phyloP scores from a whole-genome alignment of 2,329 filamentous ascomycete genomes.

The Conoideocrella luteorostrata region DNA sequence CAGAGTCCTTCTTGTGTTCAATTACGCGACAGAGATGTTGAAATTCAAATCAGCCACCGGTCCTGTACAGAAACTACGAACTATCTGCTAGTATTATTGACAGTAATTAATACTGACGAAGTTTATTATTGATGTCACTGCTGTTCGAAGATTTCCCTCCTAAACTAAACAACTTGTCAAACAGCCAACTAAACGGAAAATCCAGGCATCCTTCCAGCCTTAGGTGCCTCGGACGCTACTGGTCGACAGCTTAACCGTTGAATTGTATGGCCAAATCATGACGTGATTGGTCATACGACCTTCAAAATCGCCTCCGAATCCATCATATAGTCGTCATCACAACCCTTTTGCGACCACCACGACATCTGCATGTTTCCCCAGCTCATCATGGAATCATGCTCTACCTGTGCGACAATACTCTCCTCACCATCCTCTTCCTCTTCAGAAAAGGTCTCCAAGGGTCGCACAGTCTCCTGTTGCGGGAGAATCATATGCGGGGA shows the following conservation, averaged over 20 bases:
- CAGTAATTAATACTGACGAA: too few relatives aligned
- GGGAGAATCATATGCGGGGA: constrained; percentile 62
- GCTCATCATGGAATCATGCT: constrained; percentile 47
- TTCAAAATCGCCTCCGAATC: not conserved
- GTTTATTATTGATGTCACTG: too few relatives aligned
- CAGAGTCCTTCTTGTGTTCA: too few relatives aligned
- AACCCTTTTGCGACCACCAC: not conserved
- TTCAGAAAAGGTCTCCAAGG: constrained; percentile 54
- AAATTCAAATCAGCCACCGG: too few relatives aligned
- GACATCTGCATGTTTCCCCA: not conserved
- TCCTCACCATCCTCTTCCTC: constrained; percentile 44
- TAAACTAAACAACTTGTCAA: too few relatives aligned
- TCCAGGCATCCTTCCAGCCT: too few relatives aligned
- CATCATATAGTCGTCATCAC: not conserved
- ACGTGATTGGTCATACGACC: constrained; percentile 9
- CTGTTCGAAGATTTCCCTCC: too few relatives aligned
- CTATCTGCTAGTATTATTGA: too few relatives aligned
- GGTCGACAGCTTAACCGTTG: not conserved
- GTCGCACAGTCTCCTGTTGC: constrained; percentile 63
- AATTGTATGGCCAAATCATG: constrained; percentile 1
- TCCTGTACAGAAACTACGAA: too few relatives aligned
- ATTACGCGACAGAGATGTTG: too few relatives aligned
- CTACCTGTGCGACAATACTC: constrained; percentile 62
- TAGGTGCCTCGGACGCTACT: not conserved
- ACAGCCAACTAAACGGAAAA: too few relatives aligned